phyloP scores from a whole-genome alignment of 306 rosid species.

The Quercus agrifolia region DNA sequence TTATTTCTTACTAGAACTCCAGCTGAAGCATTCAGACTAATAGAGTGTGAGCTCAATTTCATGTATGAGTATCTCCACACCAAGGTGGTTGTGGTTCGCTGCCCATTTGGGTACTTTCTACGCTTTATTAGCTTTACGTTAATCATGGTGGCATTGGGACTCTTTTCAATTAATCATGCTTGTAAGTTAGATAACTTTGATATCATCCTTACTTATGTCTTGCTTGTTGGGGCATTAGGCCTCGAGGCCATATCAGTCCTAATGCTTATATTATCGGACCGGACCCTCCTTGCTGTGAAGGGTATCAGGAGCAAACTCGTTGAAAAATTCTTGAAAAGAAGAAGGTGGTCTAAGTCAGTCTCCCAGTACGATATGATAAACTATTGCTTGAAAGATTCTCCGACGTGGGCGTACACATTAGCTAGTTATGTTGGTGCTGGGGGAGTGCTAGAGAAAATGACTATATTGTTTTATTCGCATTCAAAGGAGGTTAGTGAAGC shows the following conservation, averaged over 20 bases:
- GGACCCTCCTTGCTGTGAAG: no score
- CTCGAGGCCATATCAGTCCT: no score
- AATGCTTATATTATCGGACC: no score
- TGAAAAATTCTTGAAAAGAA: not conserved
- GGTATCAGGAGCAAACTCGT: not conserved
- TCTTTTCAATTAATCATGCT: no score
- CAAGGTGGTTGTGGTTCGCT: no score
- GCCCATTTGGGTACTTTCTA: no score
- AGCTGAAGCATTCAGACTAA: not conserved
- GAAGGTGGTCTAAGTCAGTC: constrained; percentile 16
- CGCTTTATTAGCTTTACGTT: no score
- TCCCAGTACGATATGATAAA: constrained; percentile 22
- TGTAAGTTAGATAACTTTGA: not conserved
- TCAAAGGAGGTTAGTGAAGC: not conserved
- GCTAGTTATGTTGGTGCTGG: not conserved
- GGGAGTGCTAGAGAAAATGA: not conserved
- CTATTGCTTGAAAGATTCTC: constrained; percentile 2
- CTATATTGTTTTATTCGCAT: not conserved
- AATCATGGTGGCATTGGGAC: no score
- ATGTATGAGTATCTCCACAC: no score
- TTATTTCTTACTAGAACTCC: not conserved
- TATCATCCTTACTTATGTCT: not conserved
- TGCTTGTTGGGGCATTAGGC: no score
- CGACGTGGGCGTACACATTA: not conserved
- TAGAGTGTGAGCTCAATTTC: constrained; percentile 17